Evolutionary conservation across 1,284 basidiomycete species (phyloP).

Genomic region (Moesziomyces parantarcticus): DNA sequence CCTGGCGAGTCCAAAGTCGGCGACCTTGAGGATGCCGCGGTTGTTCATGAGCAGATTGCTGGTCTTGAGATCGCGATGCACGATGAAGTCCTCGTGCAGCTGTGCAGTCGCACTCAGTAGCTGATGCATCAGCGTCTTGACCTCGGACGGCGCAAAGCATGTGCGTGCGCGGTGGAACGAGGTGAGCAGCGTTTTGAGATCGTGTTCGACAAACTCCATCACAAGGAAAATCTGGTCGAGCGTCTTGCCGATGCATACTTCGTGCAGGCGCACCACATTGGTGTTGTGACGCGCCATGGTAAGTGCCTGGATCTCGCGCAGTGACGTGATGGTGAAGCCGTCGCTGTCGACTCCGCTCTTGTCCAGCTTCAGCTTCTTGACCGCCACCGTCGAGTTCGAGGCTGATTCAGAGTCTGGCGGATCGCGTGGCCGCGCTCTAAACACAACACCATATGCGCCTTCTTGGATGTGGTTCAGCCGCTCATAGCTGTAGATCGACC

Average conservation of each 20-base stretch:
- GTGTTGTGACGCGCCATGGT: slow-evolving; percentile 79
- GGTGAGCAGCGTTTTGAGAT: slow-evolving; percentile 92
- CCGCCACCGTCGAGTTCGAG: slow-evolving; percentile 74
- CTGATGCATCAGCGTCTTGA: slow-evolving; percentile 95
- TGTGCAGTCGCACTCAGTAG: slow-evolving; percentile 90
- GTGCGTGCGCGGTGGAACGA: slow-evolving; percentile 78
- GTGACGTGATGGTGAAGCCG: slow-evolving; percentile 96
- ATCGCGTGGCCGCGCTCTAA: slow-evolving; percentile 76
- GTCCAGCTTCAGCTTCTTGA: slow-evolving; percentile 98
- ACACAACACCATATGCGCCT: slow-evolving; percentile 97
- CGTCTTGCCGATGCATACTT: slow-evolving; percentile 99
- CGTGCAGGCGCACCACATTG: slow-evolving; percentile 92
- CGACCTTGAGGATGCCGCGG: slow-evolving; percentile 95
- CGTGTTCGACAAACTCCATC: slow-evolving; percentile 99
- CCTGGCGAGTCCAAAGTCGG: slow-evolving; percentile 95
- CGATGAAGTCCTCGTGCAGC: slow-evolving; percentile 95
- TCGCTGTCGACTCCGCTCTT: slow-evolving; percentile 81
- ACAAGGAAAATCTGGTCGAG: slow-evolving; percentile 99
- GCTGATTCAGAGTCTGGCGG: not conserved
- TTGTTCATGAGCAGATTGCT: slow-evolving; percentile 99
- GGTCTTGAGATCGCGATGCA: slow-evolving; percentile 97
- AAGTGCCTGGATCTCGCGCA: slow-evolving; percentile 93
- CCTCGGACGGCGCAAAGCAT: slow-evolving; percentile 94
- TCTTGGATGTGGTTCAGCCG: slow-evolving; percentile 96
- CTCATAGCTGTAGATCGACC: slow-evolving; percentile 60